Base-by-base conservation (phyloP, 2,329 filamentous ascomycete genomes). In the Colletotrichum liriopes region DNA sequence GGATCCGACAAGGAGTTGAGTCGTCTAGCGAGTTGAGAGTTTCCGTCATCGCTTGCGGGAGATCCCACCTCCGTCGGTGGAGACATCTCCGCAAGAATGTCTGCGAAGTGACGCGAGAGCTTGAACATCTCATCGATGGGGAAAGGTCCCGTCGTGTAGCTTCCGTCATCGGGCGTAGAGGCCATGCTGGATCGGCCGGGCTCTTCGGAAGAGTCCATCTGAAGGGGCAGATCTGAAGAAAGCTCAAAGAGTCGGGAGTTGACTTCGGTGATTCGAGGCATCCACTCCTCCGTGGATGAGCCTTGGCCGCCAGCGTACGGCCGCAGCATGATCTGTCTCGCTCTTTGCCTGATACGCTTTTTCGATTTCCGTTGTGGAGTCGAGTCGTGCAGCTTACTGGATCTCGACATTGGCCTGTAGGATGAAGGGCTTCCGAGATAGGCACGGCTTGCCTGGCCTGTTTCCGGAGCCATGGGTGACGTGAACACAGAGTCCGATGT, bases 111-210 rank as follows among this genome's bases (percentile, higher is more conserved):
- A 9, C 80, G 79, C 5, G 83, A 84, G 32, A 84, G 77, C 65
- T 82, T 78, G 75, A 84, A 85, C 76, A 85, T 81, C 45, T 80
- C 79, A 56, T 84, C 82, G 43, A 85, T 79, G 3, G 83, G 82
- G 56, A 85, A 85, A 32, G 76, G 79, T 68, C 73, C 71, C 32
- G 65, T 71, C 51, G 72, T 77, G 47, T 73, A 77, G 68, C 47
- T 61, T n/a, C 70, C 75, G 67, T 76, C 77, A 39, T 76, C 76
- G 39, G 65, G 71, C 16, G 77, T 78, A 49, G 65, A 64, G 23
- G 26, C 54, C 26, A 54, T 60, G 41, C 55, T 62, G 41, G 54
- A 56, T 49, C 66, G 65, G 9, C 67, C 55, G 1, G 61, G 47
- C 20, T 62, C 65, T 7, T 71, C 71, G 9, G 66, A 71, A 52